phyloP scores from a whole-genome alignment of 495 filamentous ascomycete genomes.

The Lasiosphaeria ovina region DNA sequence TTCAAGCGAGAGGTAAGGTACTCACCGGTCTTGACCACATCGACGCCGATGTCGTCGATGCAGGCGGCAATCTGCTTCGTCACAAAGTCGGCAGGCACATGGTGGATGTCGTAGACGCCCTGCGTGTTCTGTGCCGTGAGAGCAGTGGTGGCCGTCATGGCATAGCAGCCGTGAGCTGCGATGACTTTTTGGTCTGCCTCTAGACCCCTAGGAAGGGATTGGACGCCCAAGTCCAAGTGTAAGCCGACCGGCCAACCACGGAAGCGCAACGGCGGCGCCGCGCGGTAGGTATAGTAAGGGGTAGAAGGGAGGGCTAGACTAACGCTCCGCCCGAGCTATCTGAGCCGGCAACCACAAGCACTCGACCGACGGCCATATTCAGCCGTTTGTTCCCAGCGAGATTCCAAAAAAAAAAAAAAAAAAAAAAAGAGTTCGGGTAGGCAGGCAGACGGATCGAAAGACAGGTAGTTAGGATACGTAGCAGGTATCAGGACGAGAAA shows the following conservation, averaged over 20 bases:
- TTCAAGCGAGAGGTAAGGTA: neutral
- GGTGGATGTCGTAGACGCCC: slow-evolving; percentile 78
- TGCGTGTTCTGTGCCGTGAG: slow-evolving; percentile 92
- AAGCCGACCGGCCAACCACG: neutral
- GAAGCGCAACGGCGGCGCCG: neutral
- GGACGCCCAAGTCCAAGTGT: slow-evolving; percentile 12
- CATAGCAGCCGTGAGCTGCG: slow-evolving; percentile 87
- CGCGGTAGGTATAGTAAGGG: neutral
- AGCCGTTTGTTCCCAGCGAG: neutral
- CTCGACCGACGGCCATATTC: slow-evolving; percentile 43
- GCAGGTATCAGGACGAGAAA: no score
- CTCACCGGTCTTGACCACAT: slow-evolving; percentile 87
- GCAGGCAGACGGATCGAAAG: no score
- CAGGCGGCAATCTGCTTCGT: slow-evolving; percentile 80
- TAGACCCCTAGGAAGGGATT: slow-evolving; percentile 62
- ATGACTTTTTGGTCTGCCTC: slow-evolving; percentile 97
- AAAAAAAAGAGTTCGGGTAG: neutral
- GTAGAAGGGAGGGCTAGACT: slow-evolving; percentile 29
- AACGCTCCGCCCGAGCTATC: slow-evolving; percentile 90
- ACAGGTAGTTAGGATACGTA: no score
- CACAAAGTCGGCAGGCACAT: slow-evolving; percentile 75
- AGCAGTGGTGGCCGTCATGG: slow-evolving; percentile 94
- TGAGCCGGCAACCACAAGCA: slow-evolving; percentile 85
- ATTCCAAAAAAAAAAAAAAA: neutral
- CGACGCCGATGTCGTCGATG: slow-evolving; percentile 77